phyloP scores from a whole-genome alignment of 495 filamentous ascomycete species.

The Neurospora cerealis region DNA sequence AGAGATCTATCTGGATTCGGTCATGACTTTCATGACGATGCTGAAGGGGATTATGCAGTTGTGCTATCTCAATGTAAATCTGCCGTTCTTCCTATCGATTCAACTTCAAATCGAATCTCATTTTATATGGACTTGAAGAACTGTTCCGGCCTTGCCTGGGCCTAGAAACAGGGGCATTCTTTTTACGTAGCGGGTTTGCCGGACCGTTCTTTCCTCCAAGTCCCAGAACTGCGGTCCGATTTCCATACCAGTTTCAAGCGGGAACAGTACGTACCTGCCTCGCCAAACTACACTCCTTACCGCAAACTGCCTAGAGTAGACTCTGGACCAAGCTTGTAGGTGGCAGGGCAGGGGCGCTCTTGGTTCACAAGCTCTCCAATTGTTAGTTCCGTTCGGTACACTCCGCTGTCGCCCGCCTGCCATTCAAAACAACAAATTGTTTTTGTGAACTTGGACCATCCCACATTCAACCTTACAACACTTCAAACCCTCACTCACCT shows the following conservation, averaged over 20 bases:
- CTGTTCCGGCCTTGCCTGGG: neutral
- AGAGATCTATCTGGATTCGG: neutral
- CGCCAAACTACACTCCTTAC: neutral
- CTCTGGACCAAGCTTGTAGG: neutral
- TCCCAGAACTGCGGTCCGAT: neutral
- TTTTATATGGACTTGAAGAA: neutral
- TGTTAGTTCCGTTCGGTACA: neutral
- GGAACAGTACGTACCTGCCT: neutral
- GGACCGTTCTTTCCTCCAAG: neutral
- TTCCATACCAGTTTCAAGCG: neutral
- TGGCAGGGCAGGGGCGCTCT: neutral
- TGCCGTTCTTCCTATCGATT: neutral
- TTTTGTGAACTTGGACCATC: neutral
- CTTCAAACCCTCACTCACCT: neutral
- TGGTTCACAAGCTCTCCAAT: neutral
- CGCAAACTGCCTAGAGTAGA: neutral
- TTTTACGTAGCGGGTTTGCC: neutral
- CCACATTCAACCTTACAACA: neutral
- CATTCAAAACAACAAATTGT: neutral
- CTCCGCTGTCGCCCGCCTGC: neutral
- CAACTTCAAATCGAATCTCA: neutral
- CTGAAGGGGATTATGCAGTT: neutral
- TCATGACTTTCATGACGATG: neutral
- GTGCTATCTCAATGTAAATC: neutral
- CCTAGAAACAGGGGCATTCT: neutral